Percentiles rank a stretch among this genome's conserved stretches.
Conservation (phyloP, 2,329 filamentous ascomycete species). For the Ramichloridium luteum region DNA sequence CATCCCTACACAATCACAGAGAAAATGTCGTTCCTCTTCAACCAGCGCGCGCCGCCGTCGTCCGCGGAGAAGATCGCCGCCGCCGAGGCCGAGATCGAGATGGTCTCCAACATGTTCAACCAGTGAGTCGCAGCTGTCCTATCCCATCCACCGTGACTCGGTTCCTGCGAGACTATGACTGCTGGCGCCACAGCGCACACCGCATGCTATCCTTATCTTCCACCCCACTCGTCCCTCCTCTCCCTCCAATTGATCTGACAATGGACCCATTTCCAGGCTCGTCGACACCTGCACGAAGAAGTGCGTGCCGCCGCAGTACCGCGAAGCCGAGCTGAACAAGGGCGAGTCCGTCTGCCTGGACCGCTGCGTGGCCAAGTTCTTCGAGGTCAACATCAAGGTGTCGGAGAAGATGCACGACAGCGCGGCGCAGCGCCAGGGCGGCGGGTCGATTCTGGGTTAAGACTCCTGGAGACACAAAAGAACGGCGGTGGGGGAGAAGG, state of each 20-base stretch:
- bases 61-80: constrained; percentile 96
- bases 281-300: constrained; percentile 84
- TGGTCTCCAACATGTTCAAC: constrained; percentile 96
- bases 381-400: constrained; percentile 96
- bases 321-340: constrained; percentile 94
- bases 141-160: no score
- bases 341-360: constrained; percentile 97
- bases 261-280: constrained; percentile 34
- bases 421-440: constrained; percentile 56
- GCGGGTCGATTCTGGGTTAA: no score
- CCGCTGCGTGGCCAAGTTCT: constrained; percentile 95
- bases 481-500: no score
- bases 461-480: no score
- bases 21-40: constrained; percentile 62
- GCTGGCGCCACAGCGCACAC: not conserved
- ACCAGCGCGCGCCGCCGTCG: constrained; percentile 66
- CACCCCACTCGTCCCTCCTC: constrained; percentile 1
- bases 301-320: constrained; percentile 85
- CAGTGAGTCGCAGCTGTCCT: no score
- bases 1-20: no score
- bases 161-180: no score
- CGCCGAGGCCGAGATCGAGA: constrained; percentile 93
- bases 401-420: constrained; percentile 92
- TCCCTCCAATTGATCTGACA: constrained; percentile 7
- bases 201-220: not conserved